phyloP scores from a whole-genome alignment of 208 protist species.

The Acanthamoeba quina region DNA sequence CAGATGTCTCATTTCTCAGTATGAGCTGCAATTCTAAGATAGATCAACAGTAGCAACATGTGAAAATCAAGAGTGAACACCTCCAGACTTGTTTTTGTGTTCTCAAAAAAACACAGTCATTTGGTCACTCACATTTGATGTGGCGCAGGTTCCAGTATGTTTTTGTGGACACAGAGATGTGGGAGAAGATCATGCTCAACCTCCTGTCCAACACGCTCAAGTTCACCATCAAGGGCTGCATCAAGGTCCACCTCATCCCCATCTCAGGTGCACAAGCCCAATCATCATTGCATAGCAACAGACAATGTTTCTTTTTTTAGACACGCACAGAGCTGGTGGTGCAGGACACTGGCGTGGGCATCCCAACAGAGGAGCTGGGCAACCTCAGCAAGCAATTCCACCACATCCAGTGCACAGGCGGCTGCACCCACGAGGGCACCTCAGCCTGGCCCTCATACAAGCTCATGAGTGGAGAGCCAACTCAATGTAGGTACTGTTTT shows the following conservation, averaged over 20 bases:
- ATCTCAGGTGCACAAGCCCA: background rate
- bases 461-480: conserved; percentile 70
- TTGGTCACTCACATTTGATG: too few relatives aligned
- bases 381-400: conserved; percentile 74
- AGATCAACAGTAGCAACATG: too few relatives aligned
- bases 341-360: conserved; percentile 77
- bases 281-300: background rate
- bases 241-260: background rate
- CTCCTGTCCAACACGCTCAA: conserved; percentile 80
- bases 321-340: conserved; percentile 38
- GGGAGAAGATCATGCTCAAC: conserved; percentile 80
- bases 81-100: too few relatives aligned
- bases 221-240: conserved; percentile 77
- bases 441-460: conserved; percentile 73
- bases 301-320: background rate
- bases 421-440: conserved; percentile 58
- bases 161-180: conserved; percentile 76
- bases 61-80: too few relatives aligned
- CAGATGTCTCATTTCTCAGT: too few relatives aligned
- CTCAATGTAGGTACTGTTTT: background rate
- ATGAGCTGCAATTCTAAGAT: too few relatives aligned
- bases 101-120: too few relatives aligned
- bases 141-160: too few relatives aligned
- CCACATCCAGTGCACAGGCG: conserved; percentile 37
- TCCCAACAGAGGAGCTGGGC: conserved; percentile 63